phyloP scores from a whole-genome alignment of 352 stramenopile species.

The Phytophthora chlamydospora region DNA sequence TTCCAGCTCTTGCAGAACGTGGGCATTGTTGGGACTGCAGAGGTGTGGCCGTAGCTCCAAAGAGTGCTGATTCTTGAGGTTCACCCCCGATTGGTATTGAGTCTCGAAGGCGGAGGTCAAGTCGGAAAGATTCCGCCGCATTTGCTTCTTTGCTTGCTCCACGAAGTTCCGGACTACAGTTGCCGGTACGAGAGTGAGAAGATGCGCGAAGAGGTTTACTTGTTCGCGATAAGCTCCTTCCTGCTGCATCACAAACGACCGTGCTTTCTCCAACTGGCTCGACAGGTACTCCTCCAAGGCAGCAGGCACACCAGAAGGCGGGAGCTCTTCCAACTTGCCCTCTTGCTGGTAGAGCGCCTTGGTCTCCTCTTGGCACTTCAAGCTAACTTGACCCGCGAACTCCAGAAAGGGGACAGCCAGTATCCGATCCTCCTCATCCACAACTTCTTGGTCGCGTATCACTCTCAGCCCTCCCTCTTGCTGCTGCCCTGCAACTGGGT shows the following conservation, averaged over 20 bases:
- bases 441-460: constrained; percentile 47
- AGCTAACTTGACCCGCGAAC: constrained; percentile 61
- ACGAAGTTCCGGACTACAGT: constrained; percentile 49
- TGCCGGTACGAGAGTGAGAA: constrained; percentile 59
- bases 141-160: constrained; percentile 30
- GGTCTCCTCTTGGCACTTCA: constrained; percentile 65
- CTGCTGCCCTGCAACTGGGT: constrained; percentile 14
- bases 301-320: constrained; percentile 58
- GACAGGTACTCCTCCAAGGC: constrained; percentile 80
- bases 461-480: constrained; percentile 20
- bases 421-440: constrained; percentile 46
- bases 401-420: constrained; percentile 48
- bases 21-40: constrained; percentile 71
- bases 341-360: constrained; percentile 60
- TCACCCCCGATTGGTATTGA: constrained; percentile 47
- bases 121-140: constrained; percentile 16
- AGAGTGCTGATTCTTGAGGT: constrained; percentile 54
- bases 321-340: constrained; percentile 72
- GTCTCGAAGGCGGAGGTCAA: constrained; percentile 33
- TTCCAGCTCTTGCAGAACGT: constrained; percentile 59
- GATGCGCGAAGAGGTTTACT: constrained; percentile 62
- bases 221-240: constrained; percentile 64
- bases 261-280: constrained; percentile 66
- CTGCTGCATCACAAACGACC: constrained; percentile 55
- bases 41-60: constrained; percentile 71